Evolutionary conservation across 352 stramenopile genomes (phyloP).

Genomic region (Plasmopara muralis): DNA sequence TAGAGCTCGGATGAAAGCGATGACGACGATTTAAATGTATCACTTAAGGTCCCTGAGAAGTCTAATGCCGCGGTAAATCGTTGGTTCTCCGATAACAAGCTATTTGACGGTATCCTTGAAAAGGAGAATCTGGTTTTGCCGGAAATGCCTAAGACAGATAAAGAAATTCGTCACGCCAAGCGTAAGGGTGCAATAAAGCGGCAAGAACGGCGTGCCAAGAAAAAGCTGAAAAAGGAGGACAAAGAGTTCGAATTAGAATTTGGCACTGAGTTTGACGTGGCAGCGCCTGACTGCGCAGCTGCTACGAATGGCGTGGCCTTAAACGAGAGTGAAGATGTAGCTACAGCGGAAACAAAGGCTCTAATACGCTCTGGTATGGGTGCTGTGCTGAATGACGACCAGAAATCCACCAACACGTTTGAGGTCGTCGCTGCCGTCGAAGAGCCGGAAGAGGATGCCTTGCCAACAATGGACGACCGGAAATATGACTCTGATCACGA

Average conservation of each 20-base stretch:
- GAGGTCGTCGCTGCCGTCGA: conserved; percentile 47
- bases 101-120: conserved; percentile 71
- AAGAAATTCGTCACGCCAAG: conserved; percentile 96
- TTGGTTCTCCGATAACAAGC: conserved; percentile 81
- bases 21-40: conserved; percentile 56
- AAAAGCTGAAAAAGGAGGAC: conserved; percentile 80
- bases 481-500: conserved; percentile 95
- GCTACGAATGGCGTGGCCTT: conserved; percentile 29
- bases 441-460: conserved; percentile 36
- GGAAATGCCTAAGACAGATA: conserved; percentile 97
- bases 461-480: conserved; percentile 78
- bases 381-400: conserved; percentile 34
- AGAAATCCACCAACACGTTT: conserved; percentile 21
- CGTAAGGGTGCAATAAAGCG: conserved; percentile 91
- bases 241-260: conserved; percentile 81
- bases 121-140: conserved; percentile 38
- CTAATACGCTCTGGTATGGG: conserved; percentile 85
- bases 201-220: conserved; percentile 76
- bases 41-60: conserved; percentile 74
- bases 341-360: conserved; percentile 64
- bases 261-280: conserved; percentile 60
- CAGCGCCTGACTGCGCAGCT: conserved; percentile 34
- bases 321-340: conserved; percentile 48
- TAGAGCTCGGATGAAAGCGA: conserved; percentile 82
- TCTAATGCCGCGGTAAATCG: conserved; percentile 65